These are phyloP conservation scores for Geopyxis carbonaria DNA, from an alignment of 495 filamentous ascomycete species.

Conservation along the genomic window DNA sequence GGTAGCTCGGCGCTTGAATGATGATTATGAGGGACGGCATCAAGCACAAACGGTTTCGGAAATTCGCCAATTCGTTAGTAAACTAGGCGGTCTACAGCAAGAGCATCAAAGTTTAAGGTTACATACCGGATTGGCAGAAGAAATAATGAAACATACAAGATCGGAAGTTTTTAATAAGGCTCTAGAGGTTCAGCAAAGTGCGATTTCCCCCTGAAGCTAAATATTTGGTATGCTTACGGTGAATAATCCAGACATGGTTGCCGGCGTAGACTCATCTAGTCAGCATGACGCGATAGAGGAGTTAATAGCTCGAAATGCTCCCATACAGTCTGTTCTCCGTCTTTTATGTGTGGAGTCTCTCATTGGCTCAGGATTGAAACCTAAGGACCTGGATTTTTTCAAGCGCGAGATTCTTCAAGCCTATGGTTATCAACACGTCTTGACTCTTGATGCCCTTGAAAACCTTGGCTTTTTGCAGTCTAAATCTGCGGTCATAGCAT, in stretches of 20 bases:
- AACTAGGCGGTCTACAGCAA: constrained; percentile 77
- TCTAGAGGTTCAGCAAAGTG: constrained; percentile 79
- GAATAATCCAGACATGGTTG: constrained; percentile 47
- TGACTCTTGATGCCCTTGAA: constrained; percentile 78
- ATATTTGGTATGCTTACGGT: too few relatives aligned
- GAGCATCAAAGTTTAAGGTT: constrained; percentile 84
- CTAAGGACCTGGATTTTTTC: constrained; percentile 74
- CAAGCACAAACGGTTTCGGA: constrained; percentile 75
- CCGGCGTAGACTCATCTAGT: constrained; percentile 68
- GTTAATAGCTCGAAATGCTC: constrained; percentile 68
- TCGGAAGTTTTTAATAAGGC: constrained; percentile 73
- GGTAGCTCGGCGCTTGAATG: constrained; percentile 71
- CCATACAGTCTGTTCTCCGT: constrained; percentile 62
- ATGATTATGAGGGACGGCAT: constrained; percentile 79
- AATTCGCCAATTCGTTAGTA: constrained; percentile 79
- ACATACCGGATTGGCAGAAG: constrained; percentile 82
- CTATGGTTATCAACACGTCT: constrained; percentile 84
- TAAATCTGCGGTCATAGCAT: constrained; percentile 38
- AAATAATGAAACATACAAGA: constrained; percentile 80
- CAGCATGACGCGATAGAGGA: constrained; percentile 87
- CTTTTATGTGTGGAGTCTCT: constrained; percentile 81
- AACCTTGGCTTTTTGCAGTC: constrained; percentile 71
- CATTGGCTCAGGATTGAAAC: constrained; percentile 72
- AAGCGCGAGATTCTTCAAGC: constrained; percentile 75
- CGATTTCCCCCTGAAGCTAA: too few relatives aligned